These are phyloP conservation scores for Stephania yunnanensis DNA, from an alignment of 164 flowering plant species.

Conservation along the genomic window DNA sequence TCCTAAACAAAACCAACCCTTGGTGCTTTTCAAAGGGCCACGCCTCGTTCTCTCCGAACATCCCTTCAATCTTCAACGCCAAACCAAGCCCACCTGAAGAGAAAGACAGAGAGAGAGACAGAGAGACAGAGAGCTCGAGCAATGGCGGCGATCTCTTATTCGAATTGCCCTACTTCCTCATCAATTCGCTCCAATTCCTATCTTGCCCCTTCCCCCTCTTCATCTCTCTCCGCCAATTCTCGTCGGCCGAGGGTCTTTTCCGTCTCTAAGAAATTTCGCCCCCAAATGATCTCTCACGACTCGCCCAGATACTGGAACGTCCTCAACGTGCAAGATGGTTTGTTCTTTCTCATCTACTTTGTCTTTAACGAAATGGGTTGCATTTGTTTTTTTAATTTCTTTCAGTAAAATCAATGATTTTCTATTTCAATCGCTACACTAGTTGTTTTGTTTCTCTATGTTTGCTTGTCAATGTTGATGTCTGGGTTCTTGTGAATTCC, in stretches of 20 bases:
- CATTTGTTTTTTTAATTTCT: not conserved
- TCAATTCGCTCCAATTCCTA: slow-evolving; percentile 13
- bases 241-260: slow-evolving; percentile 5
- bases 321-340: slow-evolving; percentile 25
- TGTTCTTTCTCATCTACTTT: slow-evolving; percentile 3
- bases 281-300: slow-evolving; percentile 11
- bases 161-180: slow-evolving; percentile 11
- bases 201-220: slow-evolving; percentile 9
- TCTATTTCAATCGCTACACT: not conserved
- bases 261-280: slow-evolving; percentile 3
- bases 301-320: slow-evolving; percentile 14
- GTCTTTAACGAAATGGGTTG: no score
- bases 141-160: slow-evolving; percentile 18
- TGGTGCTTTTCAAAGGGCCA: slow-evolving; percentile 23
- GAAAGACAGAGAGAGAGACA: not conserved
- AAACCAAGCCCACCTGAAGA: not conserved
- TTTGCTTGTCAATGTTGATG: not conserved
- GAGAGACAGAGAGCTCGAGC: not conserved
- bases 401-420: not conserved
- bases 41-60: slow-evolving; percentile 11
- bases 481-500: not conserved
- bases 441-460: not conserved
- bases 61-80: not conserved
- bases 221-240: not conserved
- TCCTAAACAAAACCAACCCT: slow-evolving; percentile 15